phyloP scores from a whole-genome alignment of 208 protist species.

The Naegleria gruberi region DNA sequence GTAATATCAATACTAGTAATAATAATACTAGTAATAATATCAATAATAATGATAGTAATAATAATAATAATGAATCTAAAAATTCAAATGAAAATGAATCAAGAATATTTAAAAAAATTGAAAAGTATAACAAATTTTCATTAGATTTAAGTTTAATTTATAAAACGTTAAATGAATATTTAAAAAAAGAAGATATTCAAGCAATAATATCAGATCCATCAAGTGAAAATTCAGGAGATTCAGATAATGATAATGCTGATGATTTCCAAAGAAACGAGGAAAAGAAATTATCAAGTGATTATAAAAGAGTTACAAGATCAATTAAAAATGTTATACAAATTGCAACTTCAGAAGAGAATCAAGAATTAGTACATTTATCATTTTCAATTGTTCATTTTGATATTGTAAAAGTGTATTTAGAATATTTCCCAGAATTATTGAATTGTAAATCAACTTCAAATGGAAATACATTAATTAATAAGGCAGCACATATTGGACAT shows the following conservation, averaged over 20 bases:
- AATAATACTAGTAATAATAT: too few relatives aligned
- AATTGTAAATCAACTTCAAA: neutral
- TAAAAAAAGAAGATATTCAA: neutral
- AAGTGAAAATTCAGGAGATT: neutral
- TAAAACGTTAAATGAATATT: neutral
- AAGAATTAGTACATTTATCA: neutral
- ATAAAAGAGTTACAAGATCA: neutral
- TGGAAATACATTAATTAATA: neutral
- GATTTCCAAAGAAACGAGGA: neutral
- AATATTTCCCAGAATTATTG: neutral
- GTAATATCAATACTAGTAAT: too few relatives aligned
- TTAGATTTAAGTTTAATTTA: neutral
- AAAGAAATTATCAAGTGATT: neutral
- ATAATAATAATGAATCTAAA: too few relatives aligned
- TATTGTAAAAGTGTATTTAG: neutral
- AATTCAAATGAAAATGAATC: too few relatives aligned
- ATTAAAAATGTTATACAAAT: neutral
- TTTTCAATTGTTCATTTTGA: neutral
- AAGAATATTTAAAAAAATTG: too few relatives aligned
- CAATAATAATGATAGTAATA: too few relatives aligned
- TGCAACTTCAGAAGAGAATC: neutral
- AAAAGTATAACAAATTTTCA: too few relatives aligned
- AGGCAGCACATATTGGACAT: neutral
- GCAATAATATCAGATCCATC: neutral
- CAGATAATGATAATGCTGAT: neutral